Evolutionary conservation across 208 protist species (phyloP).

Genomic region (Eutreptiella sp.): DNA sequence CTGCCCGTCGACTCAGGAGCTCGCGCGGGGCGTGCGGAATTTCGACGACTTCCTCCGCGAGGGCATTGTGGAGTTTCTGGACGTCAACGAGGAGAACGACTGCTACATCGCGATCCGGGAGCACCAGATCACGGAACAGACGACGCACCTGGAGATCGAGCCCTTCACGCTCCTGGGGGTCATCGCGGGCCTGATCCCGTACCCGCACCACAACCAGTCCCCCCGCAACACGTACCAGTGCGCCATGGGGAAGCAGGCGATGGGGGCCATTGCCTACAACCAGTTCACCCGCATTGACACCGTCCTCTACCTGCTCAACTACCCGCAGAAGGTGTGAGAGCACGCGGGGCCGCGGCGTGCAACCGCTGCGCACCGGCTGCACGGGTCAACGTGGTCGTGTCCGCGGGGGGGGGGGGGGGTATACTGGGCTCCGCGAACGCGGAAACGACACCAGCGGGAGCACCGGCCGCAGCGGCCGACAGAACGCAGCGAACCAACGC

Average conservation of each 20-base stretch:
- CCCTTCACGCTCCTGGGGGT: slow-evolving; percentile 77
- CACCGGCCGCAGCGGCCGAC: too few species aligned
- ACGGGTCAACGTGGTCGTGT: too few species aligned
- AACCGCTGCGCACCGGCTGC: too few species aligned
- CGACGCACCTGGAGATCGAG: slow-evolving; percentile 85
- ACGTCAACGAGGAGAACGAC: slow-evolving; percentile 99
- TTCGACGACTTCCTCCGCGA: slow-evolving; percentile 73
- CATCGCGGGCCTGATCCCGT: slow-evolving; percentile 95
- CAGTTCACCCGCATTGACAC: slow-evolving; percentile 95
- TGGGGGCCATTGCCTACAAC: slow-evolving; percentile 90
- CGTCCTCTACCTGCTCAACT: slow-evolving; percentile 93
- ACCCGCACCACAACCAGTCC: slow-evolving; percentile 99
- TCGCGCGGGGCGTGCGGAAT: slow-evolving; percentile 25
- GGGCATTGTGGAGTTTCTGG: slow-evolving; percentile 95
- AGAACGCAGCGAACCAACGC: too few species aligned
- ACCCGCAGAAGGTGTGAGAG: slow-evolving; percentile 98
- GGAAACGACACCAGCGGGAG: too few species aligned
- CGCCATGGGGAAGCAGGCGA: slow-evolving; percentile 99
- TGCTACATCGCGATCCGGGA: slow-evolving; percentile 89
- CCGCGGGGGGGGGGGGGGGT: too few species aligned
- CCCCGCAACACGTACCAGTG: slow-evolving; percentile 99
- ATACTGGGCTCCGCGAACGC: too few species aligned
- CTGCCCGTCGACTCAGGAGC: too few species aligned
- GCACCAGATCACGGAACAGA: slow-evolving; percentile 63
- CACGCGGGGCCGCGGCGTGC: too few species aligned